phyloP scores from a whole-genome alignment of 2,329 filamentous ascomycete species.

The Pyrenochaeta sp. region DNA sequence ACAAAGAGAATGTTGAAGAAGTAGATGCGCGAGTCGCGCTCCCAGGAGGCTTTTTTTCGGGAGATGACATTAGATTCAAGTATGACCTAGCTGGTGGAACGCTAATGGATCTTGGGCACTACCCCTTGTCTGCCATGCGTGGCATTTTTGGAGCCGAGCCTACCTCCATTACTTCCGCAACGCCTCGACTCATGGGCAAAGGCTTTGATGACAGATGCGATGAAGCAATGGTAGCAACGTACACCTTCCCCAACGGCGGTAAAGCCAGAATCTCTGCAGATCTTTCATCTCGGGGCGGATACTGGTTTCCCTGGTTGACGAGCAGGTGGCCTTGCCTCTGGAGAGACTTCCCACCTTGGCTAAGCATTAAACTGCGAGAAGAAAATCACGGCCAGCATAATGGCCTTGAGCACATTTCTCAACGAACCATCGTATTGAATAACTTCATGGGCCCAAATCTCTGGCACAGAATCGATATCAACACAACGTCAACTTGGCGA shows the following conservation, averaged over 20 bases:
- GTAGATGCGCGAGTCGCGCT: constrained; percentile 38
- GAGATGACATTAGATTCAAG: constrained; percentile 51
- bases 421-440: constrained; percentile 20
- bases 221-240: constrained; percentile 28
- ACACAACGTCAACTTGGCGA: constrained; percentile 3
- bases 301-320: constrained; percentile 29
- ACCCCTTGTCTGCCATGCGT: constrained; percentile 45
- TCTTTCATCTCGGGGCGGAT: constrained; percentile 23
- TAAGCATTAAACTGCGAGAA: constrained; percentile 17
- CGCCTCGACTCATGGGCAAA: constrained; percentile 12
- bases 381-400: constrained; percentile 10
- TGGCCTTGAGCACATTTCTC: constrained; percentile 13
- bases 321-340: constrained; percentile 26
- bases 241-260: constrained; percentile 30
- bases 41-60: constrained; percentile 33
- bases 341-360: constrained; percentile 7
- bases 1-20: constrained; percentile 43
- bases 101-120: constrained; percentile 51
- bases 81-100: constrained; percentile 51
- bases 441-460: constrained; percentile 31
- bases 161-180: constrained; percentile 25
- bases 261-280: constrained; percentile 22
- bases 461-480: constrained; percentile 33
- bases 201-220: constrained; percentile 28
- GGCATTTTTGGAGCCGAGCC: constrained; percentile 38